Evolutionary conservation across 2,329 filamentous ascomycete species (phyloP).

Genomic region (Sclerotiophoma versabilis): DNA sequence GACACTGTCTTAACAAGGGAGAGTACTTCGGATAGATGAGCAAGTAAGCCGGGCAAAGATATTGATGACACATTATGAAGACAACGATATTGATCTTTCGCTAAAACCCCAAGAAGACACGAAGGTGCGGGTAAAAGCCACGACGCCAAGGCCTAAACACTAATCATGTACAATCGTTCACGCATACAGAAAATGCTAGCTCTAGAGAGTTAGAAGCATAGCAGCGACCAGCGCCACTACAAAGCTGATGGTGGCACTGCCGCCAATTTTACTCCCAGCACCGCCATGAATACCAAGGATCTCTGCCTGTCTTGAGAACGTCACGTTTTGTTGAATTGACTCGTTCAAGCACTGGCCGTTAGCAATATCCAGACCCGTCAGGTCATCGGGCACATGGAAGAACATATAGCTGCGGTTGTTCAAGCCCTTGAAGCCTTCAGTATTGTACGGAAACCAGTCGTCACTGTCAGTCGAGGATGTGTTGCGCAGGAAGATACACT

Average conservation of each 20-base stretch:
- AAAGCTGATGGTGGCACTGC: constrained; percentile 42
- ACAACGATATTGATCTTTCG: too few relatives aligned
- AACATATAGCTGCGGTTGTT: constrained; percentile 79
- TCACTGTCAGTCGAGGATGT: constrained; percentile 71
- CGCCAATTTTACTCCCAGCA: constrained; percentile 32
- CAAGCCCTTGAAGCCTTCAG: constrained; percentile 71
- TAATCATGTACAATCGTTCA: constrained; percentile 2
- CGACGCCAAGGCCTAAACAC: background rate
- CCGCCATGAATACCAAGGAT: constrained; percentile 45
- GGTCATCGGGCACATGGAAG: constrained; percentile 74
- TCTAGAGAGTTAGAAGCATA: constrained; percentile 35
- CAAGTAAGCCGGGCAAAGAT: too few relatives aligned
- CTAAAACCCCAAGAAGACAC: too few relatives aligned
- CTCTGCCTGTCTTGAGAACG: constrained; percentile 60
- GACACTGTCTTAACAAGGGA: too few relatives aligned
- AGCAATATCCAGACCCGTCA: constrained; percentile 69
- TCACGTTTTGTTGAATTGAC: constrained; percentile 72
- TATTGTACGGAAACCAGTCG: constrained; percentile 78
- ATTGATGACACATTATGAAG: too few relatives aligned
- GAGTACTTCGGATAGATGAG: too few relatives aligned
- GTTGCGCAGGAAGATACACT: constrained; percentile 80
- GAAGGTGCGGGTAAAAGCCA: too few relatives aligned
- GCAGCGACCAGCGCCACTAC: constrained; percentile 44
- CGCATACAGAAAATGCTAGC: background rate
- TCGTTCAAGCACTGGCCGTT: constrained; percentile 73